These are phyloP conservation scores for Taxillus chinensis DNA, from an alignment of 164 flowering plant species.

Conservation along the genomic window DNA sequence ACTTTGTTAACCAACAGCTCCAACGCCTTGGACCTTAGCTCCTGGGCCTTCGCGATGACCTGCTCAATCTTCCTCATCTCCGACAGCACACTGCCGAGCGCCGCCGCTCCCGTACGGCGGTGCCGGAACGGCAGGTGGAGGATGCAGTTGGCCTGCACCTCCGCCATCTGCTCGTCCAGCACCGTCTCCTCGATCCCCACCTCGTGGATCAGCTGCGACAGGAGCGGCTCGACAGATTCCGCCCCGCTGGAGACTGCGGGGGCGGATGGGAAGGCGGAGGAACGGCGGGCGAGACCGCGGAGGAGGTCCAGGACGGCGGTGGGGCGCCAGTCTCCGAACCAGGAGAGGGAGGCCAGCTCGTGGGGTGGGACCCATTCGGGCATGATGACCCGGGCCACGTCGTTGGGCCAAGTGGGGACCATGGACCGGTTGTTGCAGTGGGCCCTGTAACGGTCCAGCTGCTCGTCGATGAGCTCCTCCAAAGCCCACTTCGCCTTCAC, in stretches of 20 bases:
- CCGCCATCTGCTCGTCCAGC: slow-evolving; percentile 67
- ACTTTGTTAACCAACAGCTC: slow-evolving; percentile 59
- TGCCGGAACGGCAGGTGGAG: slow-evolving; percentile 48
- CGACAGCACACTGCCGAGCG: slow-evolving; percentile 24
- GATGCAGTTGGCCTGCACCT: slow-evolving; percentile 63
- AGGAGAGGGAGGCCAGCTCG: slow-evolving; percentile 49
- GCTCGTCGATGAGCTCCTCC: slow-evolving; percentile 51
- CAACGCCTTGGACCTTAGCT: slow-evolving; percentile 58
- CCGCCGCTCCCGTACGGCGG: slow-evolving; percentile 4
- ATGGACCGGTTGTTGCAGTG: slow-evolving; percentile 25
- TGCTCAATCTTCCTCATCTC: slow-evolving; percentile 56
- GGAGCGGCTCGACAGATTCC: slow-evolving; percentile 13
- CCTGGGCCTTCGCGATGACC: slow-evolving; percentile 63
- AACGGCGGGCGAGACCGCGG: slow-evolving; percentile 16
- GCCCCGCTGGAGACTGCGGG: slow-evolving; percentile 6
- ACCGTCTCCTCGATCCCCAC: slow-evolving; percentile 64
- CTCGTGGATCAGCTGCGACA: slow-evolving; percentile 44
- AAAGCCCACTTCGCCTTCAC: slow-evolving; percentile 40
- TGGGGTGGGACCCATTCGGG: slow-evolving; percentile 45
- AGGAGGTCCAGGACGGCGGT: slow-evolving; percentile 47
- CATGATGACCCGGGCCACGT: slow-evolving; percentile 45
- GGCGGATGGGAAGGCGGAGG: slow-evolving; percentile 13
- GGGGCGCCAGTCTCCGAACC: slow-evolving; percentile 92
- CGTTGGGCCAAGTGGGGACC: slow-evolving; percentile 29
- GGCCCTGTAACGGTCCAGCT: slow-evolving; percentile 31